Percentiles rank a stretch among this genome's conserved stretches.
These are phyloP conservation scores for Termitomyces sp. DNA, from an alignment of 768 basidiomycete species.

Conservation along the genomic window DNA sequence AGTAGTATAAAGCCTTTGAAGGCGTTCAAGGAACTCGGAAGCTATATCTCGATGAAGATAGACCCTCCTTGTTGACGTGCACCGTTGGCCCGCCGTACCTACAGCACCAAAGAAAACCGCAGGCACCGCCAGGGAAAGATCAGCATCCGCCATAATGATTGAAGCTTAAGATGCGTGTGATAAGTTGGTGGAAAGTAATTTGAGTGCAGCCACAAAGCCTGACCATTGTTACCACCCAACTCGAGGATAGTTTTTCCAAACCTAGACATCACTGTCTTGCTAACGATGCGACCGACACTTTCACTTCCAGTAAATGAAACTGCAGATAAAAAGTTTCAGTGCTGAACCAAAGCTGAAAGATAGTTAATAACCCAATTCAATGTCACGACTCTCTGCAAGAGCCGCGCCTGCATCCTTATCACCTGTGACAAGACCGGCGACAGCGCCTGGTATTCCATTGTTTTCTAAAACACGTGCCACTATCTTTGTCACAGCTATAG, in stretches of 20 bases:
- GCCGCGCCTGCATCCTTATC: slow-evolving; percentile 77
- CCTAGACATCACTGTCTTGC: slow-evolving; percentile 77
- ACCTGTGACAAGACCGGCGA: slow-evolving; percentile 79
- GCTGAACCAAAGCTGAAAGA: slow-evolving; percentile 2
- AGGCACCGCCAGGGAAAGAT: slow-evolving; percentile 83
- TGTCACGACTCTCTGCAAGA: slow-evolving; percentile 64
- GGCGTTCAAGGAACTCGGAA: slow-evolving; percentile 64
- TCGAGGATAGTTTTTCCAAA: slow-evolving; percentile 91
- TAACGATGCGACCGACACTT: slow-evolving; percentile 79
- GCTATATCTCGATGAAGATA: slow-evolving; percentile 85
- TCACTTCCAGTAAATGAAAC: slow-evolving; percentile 97
- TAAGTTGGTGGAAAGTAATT: slow-evolving; percentile 8
- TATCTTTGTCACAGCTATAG: slow-evolving; percentile 89
- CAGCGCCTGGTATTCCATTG: slow-evolving; percentile 81
- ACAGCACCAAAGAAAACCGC: slow-evolving; percentile 93
- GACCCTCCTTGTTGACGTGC: slow-evolving; percentile 89
- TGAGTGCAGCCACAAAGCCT: slow-evolving; percentile 17
- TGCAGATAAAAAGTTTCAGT: slow-evolving; percentile 22
- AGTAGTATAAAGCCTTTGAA: slow-evolving; percentile 68
- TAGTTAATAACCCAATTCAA: slow-evolving; percentile 65
- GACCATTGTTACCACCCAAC: slow-evolving; percentile 94
- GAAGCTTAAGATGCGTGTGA: slow-evolving; percentile 51
- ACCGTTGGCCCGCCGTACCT: slow-evolving; percentile 71
- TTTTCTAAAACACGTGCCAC: slow-evolving; percentile 73
- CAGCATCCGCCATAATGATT: slow-evolving; percentile 91